These are phyloP conservation scores for Chytridium lagenaria DNA, from an alignment of 371 early-diverging fungal species.

Conservation along the genomic window DNA sequence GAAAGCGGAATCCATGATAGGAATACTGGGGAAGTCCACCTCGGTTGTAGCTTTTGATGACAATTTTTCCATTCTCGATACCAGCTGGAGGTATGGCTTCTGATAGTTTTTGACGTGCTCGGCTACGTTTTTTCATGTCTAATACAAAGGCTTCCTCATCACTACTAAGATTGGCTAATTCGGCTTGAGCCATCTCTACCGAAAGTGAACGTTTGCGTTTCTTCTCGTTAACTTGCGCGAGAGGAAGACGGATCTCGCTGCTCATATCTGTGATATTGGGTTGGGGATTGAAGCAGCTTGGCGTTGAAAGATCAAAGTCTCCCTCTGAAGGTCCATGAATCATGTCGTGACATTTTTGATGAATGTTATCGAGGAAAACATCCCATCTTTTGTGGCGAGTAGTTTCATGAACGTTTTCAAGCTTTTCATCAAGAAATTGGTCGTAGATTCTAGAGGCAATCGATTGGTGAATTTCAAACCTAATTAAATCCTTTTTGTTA, in stretches of 20 bases:
- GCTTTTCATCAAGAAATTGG: background rate
- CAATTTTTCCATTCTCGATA: no score
- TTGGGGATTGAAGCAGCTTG: background rate
- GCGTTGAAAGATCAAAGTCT: background rate
- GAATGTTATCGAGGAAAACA: background rate
- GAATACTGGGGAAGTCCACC: background rate
- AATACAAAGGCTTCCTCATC: no score
- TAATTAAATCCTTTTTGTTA: background rate
- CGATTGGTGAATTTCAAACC: background rate
- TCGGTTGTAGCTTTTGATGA: no score
- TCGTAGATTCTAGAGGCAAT: background rate
- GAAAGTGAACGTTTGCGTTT: no score
- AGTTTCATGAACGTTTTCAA: background rate
- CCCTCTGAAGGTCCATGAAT: background rate
- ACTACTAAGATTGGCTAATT: no score
- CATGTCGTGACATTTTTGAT: background rate
- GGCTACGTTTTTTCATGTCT: no score
- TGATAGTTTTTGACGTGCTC: no score
- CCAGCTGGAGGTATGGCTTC: no score
- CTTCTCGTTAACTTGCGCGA: no score
- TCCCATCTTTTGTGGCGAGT: background rate
- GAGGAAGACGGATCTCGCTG: background rate
- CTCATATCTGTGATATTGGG: background rate
- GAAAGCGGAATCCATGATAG: background rate
- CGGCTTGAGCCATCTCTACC: no score